Evolutionary conservation across 2,329 filamentous ascomycete genomes (phyloP).

Genomic region (Coniosporium tulheliwenetii): DNA sequence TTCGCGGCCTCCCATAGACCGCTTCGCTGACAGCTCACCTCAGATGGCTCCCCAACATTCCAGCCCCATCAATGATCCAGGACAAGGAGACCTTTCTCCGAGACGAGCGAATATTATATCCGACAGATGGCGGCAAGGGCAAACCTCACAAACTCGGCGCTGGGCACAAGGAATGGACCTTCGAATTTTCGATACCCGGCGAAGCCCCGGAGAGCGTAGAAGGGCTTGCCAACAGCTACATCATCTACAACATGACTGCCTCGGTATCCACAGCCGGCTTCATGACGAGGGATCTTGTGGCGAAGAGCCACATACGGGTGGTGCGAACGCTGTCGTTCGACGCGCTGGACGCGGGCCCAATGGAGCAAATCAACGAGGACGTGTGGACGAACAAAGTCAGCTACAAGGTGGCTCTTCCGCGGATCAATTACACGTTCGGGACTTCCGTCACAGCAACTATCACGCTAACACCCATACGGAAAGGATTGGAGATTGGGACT

Average conservation of each 20-base stretch:
- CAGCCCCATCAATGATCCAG: too few relatives aligned
- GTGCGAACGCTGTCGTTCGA: constrained; percentile 37
- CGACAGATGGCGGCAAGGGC: too few relatives aligned
- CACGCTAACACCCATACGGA: constrained; percentile 72
- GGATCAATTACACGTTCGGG: constrained; percentile 88
- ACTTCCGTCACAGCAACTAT: constrained; percentile 75
- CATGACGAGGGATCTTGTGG: constrained; percentile 71
- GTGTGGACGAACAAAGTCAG: constrained; percentile 97
- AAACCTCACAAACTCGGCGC: constrained; percentile 31
- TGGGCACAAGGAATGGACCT: constrained; percentile 33
- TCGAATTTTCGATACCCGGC: constrained; percentile 29
- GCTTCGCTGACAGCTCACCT: too few relatives aligned
- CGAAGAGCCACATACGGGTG: constrained; percentile 47
- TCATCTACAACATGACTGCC: constrained; percentile 84
- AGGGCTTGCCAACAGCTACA: constrained; percentile 69
- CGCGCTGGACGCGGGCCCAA: constrained; percentile 49
- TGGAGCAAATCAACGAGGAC: constrained; percentile 56
- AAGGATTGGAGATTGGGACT: constrained; percentile 73
- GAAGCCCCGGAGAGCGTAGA: constrained; percentile 70
- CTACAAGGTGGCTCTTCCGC: constrained; percentile 85
- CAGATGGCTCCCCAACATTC: too few relatives aligned
- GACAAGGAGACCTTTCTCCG: too few relatives aligned
- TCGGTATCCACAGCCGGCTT: constrained; percentile 68
- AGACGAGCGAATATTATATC: too few relatives aligned
- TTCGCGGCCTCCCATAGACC: too few relatives aligned